These are phyloP conservation scores for Maudiozyma serrabonitensis DNA, from an alignment of 805 yeast species.

Conservation along the genomic window DNA sequence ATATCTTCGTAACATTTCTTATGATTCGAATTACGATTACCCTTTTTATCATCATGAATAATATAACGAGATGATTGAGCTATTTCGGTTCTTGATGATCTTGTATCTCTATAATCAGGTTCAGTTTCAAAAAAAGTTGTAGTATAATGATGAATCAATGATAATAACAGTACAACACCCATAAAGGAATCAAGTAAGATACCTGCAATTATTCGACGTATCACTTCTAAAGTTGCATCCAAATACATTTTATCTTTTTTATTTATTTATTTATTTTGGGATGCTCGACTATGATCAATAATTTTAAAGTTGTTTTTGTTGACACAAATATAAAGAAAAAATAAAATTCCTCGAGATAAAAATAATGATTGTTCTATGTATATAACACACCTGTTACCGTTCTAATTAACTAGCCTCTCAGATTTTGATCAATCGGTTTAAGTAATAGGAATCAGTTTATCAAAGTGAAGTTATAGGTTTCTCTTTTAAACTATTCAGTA, in stretches of 20 bases:
- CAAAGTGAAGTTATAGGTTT: too few relatives aligned
- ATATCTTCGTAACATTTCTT: conserved; percentile 1
- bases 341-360: too few relatives aligned
- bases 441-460: too few relatives aligned
- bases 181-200: conserved; percentile 1
- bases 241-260: neutral
- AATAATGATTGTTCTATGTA: too few relatives aligned
- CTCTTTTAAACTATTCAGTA: too few relatives aligned
- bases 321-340: too few relatives aligned
- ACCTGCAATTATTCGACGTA: conserved; percentile 1
- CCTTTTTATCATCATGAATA: conserved; percentile 1
- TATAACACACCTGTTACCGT: too few relatives aligned
- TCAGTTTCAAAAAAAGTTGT: conserved; percentile 2
- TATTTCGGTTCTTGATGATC: conserved; percentile 3
- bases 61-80: neutral
- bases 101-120: conserved; percentile 6
- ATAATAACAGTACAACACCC: conserved; percentile 2
- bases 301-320: too few relatives aligned
- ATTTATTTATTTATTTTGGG: neutral
- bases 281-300: too few relatives aligned
- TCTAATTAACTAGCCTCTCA: too few relatives aligned
- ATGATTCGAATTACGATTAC: neutral
- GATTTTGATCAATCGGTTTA: too few relatives aligned
- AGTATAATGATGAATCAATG: conserved; percentile 2
- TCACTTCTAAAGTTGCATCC: neutral